Evolutionary conservation across 2,329 filamentous ascomycete genomes (phyloP), one percentile per base, ranked within the genome.

Genomic region (Coniochaeta sp.): DNA sequence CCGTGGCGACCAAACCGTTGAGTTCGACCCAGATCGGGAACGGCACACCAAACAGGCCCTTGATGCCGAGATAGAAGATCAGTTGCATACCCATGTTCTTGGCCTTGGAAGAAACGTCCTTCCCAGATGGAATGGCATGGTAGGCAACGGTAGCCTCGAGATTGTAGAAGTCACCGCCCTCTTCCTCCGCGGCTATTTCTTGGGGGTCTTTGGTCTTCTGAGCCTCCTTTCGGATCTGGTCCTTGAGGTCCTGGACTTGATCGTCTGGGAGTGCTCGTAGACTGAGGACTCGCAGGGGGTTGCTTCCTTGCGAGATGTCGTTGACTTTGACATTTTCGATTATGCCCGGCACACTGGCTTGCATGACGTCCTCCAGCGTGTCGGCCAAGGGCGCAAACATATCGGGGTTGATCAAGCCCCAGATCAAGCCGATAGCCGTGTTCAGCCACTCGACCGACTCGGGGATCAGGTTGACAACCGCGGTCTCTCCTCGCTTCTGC

Each of bases 391-490:
- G 85, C n/a, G 85, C 79, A 72, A 99, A 95, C 89, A 98, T 96
- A 50, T 98, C 93, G 0, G 95, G 93, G 69, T 98, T 96, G 64
- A 97, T 87, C 4, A 98, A 78, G 0, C 91, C 90, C 95, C 95
- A 99, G 50, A 95, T 81, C 47, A 96, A 84, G 1, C 84, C 85
- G 4, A 98, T 74, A 58, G 95, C 84, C 0, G 90, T 93, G 72
- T 99, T 99, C 83, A 99, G 89, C 95, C 95, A 98, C 71, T 93
- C 89, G 7, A 96, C 93, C 0, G 90, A 96, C 74, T 97, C 93
- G 0, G 93, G 93, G 7, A 98, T 88, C 31, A 98, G 78, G 68
- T 97, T 97, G 33, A 89, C 87, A 2, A 90, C 91, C 1, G 93
- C 91, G 72, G 87, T 92, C 76, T 95, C 83, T 3, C 93, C 93